These are phyloP conservation scores for Yarrowia sp. DNA, from an alignment of 805 yeast genomes.

Conservation along the genomic window DNA sequence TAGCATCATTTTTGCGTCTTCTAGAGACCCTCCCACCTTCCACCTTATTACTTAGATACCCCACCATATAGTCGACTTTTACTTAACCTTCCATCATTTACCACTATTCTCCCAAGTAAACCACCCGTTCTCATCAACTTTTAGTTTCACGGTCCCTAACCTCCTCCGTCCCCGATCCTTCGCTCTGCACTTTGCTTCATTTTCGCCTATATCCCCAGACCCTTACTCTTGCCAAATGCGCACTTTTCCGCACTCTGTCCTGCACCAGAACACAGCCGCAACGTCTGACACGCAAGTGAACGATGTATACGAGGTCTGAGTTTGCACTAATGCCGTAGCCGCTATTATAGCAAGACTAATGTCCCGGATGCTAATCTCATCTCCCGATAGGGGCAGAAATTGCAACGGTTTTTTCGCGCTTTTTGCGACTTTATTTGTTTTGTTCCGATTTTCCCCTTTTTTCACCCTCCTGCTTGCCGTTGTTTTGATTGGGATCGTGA, in stretches of 20 bases:
- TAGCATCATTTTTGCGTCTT: no score
- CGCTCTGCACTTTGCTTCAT: no score
- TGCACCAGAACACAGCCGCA: constrained; percentile 7
- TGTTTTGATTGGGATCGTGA: no score
- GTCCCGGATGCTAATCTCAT: no score
- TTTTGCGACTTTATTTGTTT: not conserved
- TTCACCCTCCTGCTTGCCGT: no score
- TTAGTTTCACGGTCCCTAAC: no score
- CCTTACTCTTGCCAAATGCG: constrained; percentile 4
- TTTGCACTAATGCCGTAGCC: not conserved
- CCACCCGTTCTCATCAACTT: no score
- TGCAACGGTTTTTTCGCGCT: not conserved
- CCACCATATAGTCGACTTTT: no score
- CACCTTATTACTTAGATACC: not conserved
- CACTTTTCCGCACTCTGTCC: constrained; percentile 4
- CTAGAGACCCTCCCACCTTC: not conserved
- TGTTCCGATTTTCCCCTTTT: no score
- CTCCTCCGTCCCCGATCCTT: no score
- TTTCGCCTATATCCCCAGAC: not conserved
- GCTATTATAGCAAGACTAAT: not conserved
- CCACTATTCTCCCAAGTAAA: no score
- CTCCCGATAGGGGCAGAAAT: not conserved
- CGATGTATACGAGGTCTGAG: constrained; percentile 4
- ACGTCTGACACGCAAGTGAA: constrained; percentile 1
- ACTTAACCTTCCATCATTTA: no score